Percentiles rank a stretch among this genome's conserved stretches.
phyloP scores from a whole-genome alignment of 169 alveolate genomes.

The Plasmodium malariae region DNA sequence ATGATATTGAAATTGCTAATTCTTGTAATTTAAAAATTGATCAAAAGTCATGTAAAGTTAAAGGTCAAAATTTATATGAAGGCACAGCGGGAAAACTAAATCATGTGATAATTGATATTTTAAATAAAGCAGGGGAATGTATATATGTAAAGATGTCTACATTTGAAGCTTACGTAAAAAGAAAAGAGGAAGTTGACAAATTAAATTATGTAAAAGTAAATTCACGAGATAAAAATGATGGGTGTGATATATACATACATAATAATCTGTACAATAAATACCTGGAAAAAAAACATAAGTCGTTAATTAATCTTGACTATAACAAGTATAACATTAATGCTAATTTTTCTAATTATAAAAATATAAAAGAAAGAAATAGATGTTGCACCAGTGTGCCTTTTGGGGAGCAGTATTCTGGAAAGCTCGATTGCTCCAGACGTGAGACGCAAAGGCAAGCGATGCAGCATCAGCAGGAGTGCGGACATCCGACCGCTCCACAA shows the following conservation, averaged over 20 bases:
- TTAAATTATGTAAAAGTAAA: constrained; percentile 24
- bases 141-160: constrained; percentile 34
- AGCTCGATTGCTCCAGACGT: too few species aligned
- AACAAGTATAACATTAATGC: constrained; percentile 71
- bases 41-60: constrained; percentile 31
- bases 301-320: constrained; percentile 20
- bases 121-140: constrained; percentile 55
- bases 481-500: too few species aligned
- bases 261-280: constrained; percentile 28
- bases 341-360: constrained; percentile 59
- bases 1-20: constrained; percentile 48
- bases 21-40: constrained; percentile 18
- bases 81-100: constrained; percentile 58
- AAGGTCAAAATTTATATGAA: constrained; percentile 52
- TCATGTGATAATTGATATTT: constrained; percentile 41
- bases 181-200: constrained; percentile 52
- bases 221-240: constrained; percentile 3
- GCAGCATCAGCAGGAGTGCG: too few species aligned
- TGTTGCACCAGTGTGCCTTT: too few species aligned
- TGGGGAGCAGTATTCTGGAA: too few species aligned
- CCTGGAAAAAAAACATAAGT: constrained; percentile 24
- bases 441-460: too few species aligned
- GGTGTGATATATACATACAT: constrained; percentile 30
- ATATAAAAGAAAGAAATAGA: constrained; percentile 16
- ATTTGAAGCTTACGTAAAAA: constrained; percentile 64